Conservation (phyloP, 176 grass and related monocot genomes). For the Aegilops sharonensis region DNA sequence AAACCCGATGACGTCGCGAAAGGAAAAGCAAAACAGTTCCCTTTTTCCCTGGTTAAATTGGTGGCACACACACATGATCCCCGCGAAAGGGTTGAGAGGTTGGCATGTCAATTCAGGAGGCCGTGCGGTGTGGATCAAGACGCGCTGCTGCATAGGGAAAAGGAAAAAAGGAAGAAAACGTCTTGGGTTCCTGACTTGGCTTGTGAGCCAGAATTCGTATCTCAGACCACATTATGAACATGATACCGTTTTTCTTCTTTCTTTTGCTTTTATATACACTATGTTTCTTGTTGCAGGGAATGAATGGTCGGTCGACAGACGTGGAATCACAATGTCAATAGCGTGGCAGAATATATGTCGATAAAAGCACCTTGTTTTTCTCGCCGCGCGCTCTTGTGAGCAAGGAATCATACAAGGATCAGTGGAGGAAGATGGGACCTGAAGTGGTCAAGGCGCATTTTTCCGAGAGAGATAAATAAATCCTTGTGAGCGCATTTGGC, state of each 20-base stretch:
- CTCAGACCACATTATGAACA: neutral
- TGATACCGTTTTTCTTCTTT: neutral
- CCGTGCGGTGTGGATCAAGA: conserved; percentile 5
- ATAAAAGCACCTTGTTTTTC: neutral
- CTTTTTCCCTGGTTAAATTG: neutral
- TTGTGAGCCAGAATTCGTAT: neutral
- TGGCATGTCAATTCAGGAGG: conserved; percentile 43
- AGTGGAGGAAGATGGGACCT: neutral
- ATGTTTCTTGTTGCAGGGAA: neutral
- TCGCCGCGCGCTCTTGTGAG: neutral
- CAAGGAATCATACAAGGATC: neutral
- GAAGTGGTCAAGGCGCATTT: conserved; percentile 16
- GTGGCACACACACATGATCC: conserved; percentile 14
- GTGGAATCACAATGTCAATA: neutral
- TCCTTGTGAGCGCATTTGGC: neutral
- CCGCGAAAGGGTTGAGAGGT: conserved; percentile 25
- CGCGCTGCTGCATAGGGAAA: conserved; percentile 17
- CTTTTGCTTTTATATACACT: too few species aligned
- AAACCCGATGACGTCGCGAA: neutral
- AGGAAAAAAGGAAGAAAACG: neutral
- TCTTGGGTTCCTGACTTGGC: conserved; percentile 10
- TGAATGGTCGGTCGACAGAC: neutral
- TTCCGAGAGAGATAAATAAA: neutral
- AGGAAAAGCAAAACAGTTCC: neutral
- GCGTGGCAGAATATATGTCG: neutral